Evolutionary conservation across 495 filamentous ascomycete species (phyloP).

Genomic region (Trichoderma reesei): DNA sequence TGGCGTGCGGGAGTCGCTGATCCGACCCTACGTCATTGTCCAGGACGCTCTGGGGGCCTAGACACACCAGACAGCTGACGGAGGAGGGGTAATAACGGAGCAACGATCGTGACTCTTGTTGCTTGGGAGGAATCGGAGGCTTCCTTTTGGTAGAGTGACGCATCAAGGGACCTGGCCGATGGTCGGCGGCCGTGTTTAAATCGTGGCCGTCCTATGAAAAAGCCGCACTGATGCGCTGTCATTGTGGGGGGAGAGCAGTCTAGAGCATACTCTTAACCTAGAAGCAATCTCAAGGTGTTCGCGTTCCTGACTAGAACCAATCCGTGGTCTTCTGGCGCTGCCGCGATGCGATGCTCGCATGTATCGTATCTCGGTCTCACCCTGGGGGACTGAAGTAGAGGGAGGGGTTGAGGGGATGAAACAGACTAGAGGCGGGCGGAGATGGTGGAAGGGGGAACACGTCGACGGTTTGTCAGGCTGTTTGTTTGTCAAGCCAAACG

Average conservation of each 20-base stretch:
- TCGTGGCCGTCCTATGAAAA: constrained; percentile 1
- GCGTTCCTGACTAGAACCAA: constrained; percentile 5
- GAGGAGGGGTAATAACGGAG: not conserved
- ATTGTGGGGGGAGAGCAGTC: not conserved
- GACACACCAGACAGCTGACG: not conserved
- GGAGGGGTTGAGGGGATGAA: not conserved
- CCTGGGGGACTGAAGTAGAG: not conserved
- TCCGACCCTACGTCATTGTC: constrained; percentile 18
- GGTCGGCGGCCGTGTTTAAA: not conserved
- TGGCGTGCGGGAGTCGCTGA: constrained; percentile 29
- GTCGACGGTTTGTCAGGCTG: not conserved
- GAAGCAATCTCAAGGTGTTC: not conserved
- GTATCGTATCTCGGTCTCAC: no score
- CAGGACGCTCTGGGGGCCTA: constrained; percentile 12
- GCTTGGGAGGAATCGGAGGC: not conserved
- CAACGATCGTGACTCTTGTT: not conserved
- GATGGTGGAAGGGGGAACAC: not conserved
- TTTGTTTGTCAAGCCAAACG: not conserved
- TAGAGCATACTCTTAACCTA: not conserved
- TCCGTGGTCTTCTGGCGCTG: not conserved
- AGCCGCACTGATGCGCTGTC: constrained; percentile 2
- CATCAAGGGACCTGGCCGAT: not conserved
- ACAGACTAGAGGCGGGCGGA: not conserved
- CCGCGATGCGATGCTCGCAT: not conserved
- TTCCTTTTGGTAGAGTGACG: not conserved